These are phyloP conservation scores for Amphibolis antarctica DNA, from an alignment of 106 monocot species.

Conservation along the genomic window DNA sequence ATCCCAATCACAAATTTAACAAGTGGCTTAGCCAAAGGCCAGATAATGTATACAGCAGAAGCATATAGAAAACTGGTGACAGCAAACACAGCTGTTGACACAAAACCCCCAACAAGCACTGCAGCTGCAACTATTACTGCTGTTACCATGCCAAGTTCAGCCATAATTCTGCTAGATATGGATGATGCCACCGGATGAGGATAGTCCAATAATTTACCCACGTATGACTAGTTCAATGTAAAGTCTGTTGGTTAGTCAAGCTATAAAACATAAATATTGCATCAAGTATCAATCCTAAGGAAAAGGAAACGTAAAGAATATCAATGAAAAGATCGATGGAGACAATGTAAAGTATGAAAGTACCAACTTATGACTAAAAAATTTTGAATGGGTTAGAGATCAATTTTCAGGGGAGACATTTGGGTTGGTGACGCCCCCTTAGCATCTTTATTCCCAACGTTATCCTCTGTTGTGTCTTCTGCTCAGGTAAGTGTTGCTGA, in stretches of 20 bases:
- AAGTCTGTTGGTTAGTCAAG: background rate
- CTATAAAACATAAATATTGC: too few relatives aligned
- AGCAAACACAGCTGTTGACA: constrained; percentile 73
- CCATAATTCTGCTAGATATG: constrained; percentile 76
- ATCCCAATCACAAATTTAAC: constrained; percentile 47
- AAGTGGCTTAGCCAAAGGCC: constrained; percentile 67
- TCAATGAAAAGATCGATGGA: too few relatives aligned
- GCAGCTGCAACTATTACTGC: constrained; percentile 46
- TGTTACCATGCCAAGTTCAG: constrained; percentile 70
- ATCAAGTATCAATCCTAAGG: too few relatives aligned
- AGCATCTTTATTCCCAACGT: too few relatives aligned
- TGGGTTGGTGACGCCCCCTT: too few relatives aligned
- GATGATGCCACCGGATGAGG: constrained; percentile 86
- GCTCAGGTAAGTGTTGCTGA: too few relatives aligned
- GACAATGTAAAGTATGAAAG: too few relatives aligned
- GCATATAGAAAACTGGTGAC: constrained; percentile 60
- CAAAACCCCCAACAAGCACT: constrained; percentile 47
- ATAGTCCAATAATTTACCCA: constrained; percentile 48
- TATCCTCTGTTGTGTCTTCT: too few relatives aligned
- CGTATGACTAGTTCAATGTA: constrained; percentile 43
- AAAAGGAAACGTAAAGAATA: too few relatives aligned
- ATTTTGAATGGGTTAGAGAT: too few relatives aligned
- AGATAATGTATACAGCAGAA: constrained; percentile 40
- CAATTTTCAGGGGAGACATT: too few relatives aligned
- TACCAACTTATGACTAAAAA: too few relatives aligned